These are phyloP conservation scores for Saccharomyces pastorianus DNA, from an alignment of 1,139 yeast genomes.

Conservation along the genomic window DNA sequence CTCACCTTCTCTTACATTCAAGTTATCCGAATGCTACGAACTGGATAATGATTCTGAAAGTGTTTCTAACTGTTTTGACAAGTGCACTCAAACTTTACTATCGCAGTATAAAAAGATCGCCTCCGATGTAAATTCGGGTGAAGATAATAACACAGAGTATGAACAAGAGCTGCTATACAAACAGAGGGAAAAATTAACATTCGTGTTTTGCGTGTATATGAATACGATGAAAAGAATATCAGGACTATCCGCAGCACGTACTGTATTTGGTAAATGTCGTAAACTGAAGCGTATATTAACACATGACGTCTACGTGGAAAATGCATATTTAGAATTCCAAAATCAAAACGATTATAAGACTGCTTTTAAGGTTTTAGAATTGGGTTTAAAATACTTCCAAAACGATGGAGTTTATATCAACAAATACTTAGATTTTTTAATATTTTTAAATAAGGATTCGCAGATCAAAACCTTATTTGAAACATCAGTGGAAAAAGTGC, in stretches of 20 bases:
- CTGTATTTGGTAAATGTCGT: conserved; percentile 51
- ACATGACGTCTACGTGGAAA: conserved; percentile 70
- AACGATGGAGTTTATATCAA: conserved; percentile 54
- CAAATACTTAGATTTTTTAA: conserved; percentile 65
- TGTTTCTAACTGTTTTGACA: conserved; percentile 46
- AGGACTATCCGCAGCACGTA: conserved; percentile 67
- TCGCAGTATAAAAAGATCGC: conserved; percentile 31
- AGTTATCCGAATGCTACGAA: conserved; percentile 66
- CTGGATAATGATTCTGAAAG: conserved; percentile 44
- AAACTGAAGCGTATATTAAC: conserved; percentile 47
- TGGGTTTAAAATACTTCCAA: conserved; percentile 60
- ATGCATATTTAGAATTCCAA: conserved; percentile 75
- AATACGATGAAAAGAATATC: conserved; percentile 53
- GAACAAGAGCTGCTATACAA: conserved; percentile 7
- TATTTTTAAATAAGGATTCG: conserved; percentile 65
- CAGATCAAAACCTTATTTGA: conserved; percentile 81
- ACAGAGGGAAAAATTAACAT: conserved; percentile 20
- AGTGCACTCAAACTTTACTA: conserved; percentile 40
- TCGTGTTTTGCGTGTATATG: conserved; percentile 48
- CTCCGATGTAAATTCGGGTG: conserved; percentile 24
- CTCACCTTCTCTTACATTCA: conserved; percentile 60
- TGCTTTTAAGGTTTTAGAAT: conserved; percentile 70
- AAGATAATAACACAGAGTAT: conserved; percentile 10
- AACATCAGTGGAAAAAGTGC: conserved; percentile 43
- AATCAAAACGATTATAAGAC: conserved; percentile 51